Evolutionary conservation across 2,329 filamentous ascomycete species (phyloP).

Genomic region (Pseudodiploospora longispora): DNA sequence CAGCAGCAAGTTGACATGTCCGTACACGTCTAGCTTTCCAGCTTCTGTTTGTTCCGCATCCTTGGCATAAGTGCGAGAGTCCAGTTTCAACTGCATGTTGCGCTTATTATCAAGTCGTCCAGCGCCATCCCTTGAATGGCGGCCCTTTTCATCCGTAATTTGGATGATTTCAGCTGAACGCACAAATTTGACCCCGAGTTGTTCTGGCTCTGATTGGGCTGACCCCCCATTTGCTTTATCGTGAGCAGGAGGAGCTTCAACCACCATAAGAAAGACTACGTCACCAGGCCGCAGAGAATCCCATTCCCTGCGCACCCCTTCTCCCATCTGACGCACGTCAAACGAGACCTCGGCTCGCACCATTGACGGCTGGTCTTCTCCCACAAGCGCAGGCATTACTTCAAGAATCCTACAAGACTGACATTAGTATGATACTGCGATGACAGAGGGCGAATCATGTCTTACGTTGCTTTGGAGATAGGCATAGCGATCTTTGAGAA

Average conservation of each 20-base stretch:
- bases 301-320: conserved; percentile 77
- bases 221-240: conserved; percentile 44
- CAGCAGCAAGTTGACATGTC: conserved; percentile 75
- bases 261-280: conserved; percentile 76
- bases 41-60: conserved; percentile 60
- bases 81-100: conserved; percentile 72
- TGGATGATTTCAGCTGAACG: conserved; percentile 81
- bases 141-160: conserved; percentile 77
- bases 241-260: conserved; percentile 53
- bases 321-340: conserved; percentile 71
- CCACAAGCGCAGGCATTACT: conserved; percentile 73
- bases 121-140: conserved; percentile 55
- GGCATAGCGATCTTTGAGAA: conserved; percentile 89
- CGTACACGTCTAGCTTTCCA: conserved; percentile 73
- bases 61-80: conserved; percentile 66
- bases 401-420: conserved; percentile 58
- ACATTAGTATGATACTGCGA: not conserved
- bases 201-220: conserved; percentile 42
- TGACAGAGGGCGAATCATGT: conserved; percentile 4
- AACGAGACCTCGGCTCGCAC: conserved; percentile 81
- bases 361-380: conserved; percentile 71
- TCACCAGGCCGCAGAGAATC: conserved; percentile 80
- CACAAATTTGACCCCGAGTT: conserved; percentile 60
- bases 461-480: conserved; percentile 66
- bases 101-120: conserved; percentile 58